Evolutionary conservation across 768 basidiomycete genomes (phyloP).

Genomic region (Panellus pusillus): DNA sequence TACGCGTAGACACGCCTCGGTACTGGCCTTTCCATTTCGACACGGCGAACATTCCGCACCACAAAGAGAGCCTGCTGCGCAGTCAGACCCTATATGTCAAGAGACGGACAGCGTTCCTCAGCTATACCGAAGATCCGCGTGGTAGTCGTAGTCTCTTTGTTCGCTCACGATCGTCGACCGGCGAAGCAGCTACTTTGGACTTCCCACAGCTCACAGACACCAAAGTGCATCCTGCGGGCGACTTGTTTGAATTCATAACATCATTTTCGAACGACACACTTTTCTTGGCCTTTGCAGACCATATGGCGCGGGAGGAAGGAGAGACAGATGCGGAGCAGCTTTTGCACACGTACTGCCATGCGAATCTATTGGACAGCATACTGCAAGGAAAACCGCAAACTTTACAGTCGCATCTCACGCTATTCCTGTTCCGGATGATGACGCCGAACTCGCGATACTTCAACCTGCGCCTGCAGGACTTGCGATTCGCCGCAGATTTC

Average conservation of each 20-base stretch:
- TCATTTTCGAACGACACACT: slow-evolving; percentile 82
- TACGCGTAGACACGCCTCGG: slow-evolving; percentile 89
- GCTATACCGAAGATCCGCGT: slow-evolving; percentile 91
- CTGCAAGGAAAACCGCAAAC: slow-evolving; percentile 87
- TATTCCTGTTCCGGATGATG: slow-evolving; percentile 70
- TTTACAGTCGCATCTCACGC: slow-evolving; percentile 68
- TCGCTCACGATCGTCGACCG: slow-evolving; percentile 80
- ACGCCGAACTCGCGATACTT: slow-evolving; percentile 58
- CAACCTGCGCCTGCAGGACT: slow-evolving; percentile 68
- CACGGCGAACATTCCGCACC: slow-evolving; percentile 61
- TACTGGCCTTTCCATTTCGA: slow-evolving; percentile 95
- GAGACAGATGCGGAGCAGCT: slow-evolving; percentile 58
- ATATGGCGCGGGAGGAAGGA: slow-evolving; percentile 64
- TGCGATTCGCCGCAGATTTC: slow-evolving; percentile 74
- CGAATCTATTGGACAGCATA: slow-evolving; percentile 80
- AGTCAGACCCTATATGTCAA: slow-evolving; percentile 91
- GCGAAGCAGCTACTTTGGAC: slow-evolving; percentile 83
- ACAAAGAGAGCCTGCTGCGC: slow-evolving; percentile 67
- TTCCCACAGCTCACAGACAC: slow-evolving; percentile 74
- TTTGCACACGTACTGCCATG: slow-evolving; percentile 74
- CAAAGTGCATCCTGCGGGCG: slow-evolving; percentile 65
- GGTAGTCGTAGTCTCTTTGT: slow-evolving; percentile 92
- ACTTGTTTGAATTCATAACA: slow-evolving; percentile 82
- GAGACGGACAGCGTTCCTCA: slow-evolving; percentile 86
- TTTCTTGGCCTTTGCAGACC: slow-evolving; percentile 80